Evolutionary conservation across 2,329 filamentous ascomycete species (phyloP).

Genomic region (Laburnicola sp.): DNA sequence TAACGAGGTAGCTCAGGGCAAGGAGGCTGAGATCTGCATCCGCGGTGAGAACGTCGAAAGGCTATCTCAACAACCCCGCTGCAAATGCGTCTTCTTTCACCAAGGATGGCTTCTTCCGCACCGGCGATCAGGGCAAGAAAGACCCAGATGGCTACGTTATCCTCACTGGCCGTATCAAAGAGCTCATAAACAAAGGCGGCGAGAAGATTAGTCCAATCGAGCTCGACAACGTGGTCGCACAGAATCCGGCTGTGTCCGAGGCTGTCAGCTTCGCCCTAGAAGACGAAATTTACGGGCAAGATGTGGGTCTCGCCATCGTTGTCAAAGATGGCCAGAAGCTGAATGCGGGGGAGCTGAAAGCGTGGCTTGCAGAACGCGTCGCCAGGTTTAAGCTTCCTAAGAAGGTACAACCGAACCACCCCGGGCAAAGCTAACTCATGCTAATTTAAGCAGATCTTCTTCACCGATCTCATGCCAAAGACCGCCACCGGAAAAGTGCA

Average conservation of each 20-base stretch:
- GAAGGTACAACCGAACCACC: conserved; percentile 59
- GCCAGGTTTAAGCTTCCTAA: conserved; percentile 87
- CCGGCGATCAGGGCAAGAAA: conserved; percentile 81
- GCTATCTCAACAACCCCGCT: conserved; percentile 79
- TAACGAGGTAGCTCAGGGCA: conserved; percentile 67
- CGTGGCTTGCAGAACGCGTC: conserved; percentile 69
- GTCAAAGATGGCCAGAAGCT: conserved; percentile 64
- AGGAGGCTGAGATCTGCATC: conserved; percentile 81
- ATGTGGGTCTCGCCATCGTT: conserved; percentile 76
- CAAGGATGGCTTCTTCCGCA: conserved; percentile 78
- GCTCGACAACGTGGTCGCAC: conserved; percentile 78
- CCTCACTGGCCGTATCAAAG: conserved; percentile 91
- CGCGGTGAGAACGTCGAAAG: conserved; percentile 76
- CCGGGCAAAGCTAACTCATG: conserved; percentile 7
- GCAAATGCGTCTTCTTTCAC: conserved; percentile 78
- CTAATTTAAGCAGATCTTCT: conserved; percentile 64
- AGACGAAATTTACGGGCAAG: conserved; percentile 81
- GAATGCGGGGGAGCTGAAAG: conserved; percentile 64
- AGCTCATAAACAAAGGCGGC: conserved; percentile 87
- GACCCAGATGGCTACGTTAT: conserved; percentile 80
- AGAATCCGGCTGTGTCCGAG: conserved; percentile 72
- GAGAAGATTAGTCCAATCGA: conserved; percentile 91
- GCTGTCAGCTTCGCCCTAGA: conserved; percentile 82
- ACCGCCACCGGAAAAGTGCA: conserved; percentile 92
- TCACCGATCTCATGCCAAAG: conserved; percentile 84